Evolutionary conservation across 208 protist species (phyloP).

Genomic region (Phytomonas francai): DNA sequence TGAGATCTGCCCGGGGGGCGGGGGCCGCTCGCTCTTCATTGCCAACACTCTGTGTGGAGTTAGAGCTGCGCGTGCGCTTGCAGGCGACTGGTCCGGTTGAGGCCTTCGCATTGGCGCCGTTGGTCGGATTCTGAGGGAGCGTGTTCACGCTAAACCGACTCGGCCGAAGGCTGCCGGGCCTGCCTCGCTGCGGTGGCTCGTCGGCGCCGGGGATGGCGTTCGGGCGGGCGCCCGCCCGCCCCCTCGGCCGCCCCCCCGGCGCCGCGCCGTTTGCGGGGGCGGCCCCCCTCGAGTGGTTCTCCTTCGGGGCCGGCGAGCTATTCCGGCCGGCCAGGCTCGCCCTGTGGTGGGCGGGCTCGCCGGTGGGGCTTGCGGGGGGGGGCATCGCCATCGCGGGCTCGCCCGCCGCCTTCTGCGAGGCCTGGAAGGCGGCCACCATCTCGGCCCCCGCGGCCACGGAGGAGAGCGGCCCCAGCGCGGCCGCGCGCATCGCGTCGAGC

Average conservation of each 20-base stretch:
- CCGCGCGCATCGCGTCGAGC: not conserved
- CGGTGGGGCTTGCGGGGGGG: not conserved
- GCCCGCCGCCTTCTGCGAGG: not conserved
- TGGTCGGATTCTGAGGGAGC: not conserved
- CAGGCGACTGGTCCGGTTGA: not conserved
- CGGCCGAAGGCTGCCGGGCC: not conserved
- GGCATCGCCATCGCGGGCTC: not conserved
- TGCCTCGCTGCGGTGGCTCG: not conserved
- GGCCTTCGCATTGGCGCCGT: not conserved
- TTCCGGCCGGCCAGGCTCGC: not conserved
- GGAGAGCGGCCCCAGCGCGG: not conserved
- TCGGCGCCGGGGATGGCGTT: not conserved
- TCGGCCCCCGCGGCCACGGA: not conserved
- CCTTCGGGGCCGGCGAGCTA: not conserved
- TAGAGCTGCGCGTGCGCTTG: not conserved
- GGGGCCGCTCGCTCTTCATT: not conserved
- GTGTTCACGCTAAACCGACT: not conserved
- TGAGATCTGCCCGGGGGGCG: not conserved
- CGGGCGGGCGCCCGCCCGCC: not conserved
- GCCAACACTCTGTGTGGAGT: not conserved
- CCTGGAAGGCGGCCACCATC: not conserved
- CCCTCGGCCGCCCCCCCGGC: not conserved
- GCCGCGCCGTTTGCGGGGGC: not conserved
- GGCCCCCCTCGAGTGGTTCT: not conserved
- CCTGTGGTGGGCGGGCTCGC: not conserved